Evolutionary conservation across 306 rosid species (phyloP), one percentile per base, ranked within the genome.

Genomic region (Leucaena leucocephala): DNA sequence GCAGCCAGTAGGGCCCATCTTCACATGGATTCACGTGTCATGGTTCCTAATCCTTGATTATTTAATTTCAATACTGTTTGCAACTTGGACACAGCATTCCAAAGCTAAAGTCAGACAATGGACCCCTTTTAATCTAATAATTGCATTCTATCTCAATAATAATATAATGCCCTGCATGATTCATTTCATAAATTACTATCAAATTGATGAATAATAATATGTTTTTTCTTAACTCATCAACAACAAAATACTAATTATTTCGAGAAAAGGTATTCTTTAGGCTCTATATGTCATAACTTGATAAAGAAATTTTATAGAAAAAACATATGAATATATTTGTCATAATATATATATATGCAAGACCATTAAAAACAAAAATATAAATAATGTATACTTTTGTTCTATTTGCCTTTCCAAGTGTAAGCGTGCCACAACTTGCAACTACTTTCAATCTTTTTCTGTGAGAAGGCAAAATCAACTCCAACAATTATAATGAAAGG

Each of bases 11-110:
- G 94, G 94, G 43, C 91, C 97, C 94, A 89, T 75, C 89, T 82
- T 87, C 93, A 92, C 93, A 80, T 90, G 97, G 84, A 87, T 81
- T 91, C 97, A 84, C 97, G 84, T 85, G 91, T 73, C 68, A 54
- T 76, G 14, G 90, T 81, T 82, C 55, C 86, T 78, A 86, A 81
- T 82, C 82, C 86, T 33, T 61, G 46, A 81, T 78, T 85, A 81
- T 77, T 85, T 77, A 76, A 62, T 83, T 65, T 5, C 62, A 68
- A 85, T 75, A 69, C 74, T 64, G 48, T 82, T 76, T 70, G 59
- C 81, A 73, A 83, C 84, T 89, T 87, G 89, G 69, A 54, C 35
- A 39, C 80, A 79, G 77, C 78, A 63, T 77, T 82, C 81, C 82
- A 79, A 86, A 68, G 79, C 79, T 66, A 82, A 86, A 82, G 91